Conservation (phyloP, 176 grass and related monocot genomes). For the Oryza officinalis region DNA sequence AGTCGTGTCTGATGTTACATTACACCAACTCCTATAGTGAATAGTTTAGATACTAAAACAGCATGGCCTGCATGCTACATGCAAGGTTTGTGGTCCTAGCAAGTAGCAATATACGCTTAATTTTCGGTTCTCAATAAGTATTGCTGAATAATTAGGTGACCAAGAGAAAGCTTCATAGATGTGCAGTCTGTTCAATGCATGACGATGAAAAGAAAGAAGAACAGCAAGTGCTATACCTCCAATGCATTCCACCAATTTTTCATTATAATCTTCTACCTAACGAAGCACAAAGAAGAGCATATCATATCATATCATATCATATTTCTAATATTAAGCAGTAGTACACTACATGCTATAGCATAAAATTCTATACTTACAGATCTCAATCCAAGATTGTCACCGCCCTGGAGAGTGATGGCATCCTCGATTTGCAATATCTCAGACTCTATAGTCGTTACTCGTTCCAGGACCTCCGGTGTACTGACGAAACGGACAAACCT, state of each 20-base stretch:
- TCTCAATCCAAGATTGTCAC: slow-evolving; percentile 50
- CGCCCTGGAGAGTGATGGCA: slow-evolving; percentile 68
- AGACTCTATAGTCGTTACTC: slow-evolving; percentile 81
- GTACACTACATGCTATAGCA: neutral
- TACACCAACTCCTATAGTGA: slow-evolving; percentile 9
- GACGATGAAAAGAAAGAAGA: slow-evolving; percentile 15
- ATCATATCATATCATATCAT: slow-evolving; percentile 25
- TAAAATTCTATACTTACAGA: slow-evolving; percentile 46
- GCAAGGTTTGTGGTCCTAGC: slow-evolving; percentile 4
- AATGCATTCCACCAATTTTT: slow-evolving; percentile 47
- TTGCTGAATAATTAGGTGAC: neutral
- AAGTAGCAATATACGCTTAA: neutral
- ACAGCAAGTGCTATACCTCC: slow-evolving; percentile 46
- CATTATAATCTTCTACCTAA: slow-evolving; percentile 65
- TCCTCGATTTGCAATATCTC: slow-evolving; percentile 93
- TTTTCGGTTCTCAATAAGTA: neutral
- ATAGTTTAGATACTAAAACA: slow-evolving; percentile 35
- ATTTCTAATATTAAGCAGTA: neutral
- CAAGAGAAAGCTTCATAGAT: slow-evolving; percentile 10
- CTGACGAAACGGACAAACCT: slow-evolving; percentile 99
- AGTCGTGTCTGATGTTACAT: slow-evolving; percentile 30
- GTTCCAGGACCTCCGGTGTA: slow-evolving; percentile 89
- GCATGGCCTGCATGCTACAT: neutral
- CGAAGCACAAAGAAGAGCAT: slow-evolving; percentile 28
- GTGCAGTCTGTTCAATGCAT: neutral